These are phyloP conservation scores for Achlya hypogyna DNA, from an alignment of 352 stramenopile genomes.

Conservation along the genomic window DNA sequence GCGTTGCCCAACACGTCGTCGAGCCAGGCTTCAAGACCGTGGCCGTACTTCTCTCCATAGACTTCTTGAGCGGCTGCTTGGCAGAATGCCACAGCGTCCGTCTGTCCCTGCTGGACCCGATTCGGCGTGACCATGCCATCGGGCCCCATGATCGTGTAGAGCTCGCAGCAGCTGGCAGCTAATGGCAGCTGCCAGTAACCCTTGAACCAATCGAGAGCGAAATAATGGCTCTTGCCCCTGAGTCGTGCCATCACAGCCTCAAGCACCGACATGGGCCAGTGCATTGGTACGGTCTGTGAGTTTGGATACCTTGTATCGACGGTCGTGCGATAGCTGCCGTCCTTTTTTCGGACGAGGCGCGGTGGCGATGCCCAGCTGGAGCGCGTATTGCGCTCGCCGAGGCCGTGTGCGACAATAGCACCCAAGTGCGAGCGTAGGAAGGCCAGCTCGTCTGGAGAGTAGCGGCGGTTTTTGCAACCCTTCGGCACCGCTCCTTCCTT, in stretches of 20 bases:
- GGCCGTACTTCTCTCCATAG: constrained; percentile 10
- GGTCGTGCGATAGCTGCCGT: constrained; percentile 18
- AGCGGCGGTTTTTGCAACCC: neutral
- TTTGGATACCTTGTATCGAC: constrained; percentile 18
- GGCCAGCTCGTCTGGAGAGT: neutral
- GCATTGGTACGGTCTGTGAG: constrained; percentile 1
- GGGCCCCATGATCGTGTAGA: constrained; percentile 24
- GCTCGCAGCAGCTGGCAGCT: constrained; percentile 15
- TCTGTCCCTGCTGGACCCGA: constrained; percentile 20
- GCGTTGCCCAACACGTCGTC: constrained; percentile 24
- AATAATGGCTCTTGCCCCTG: neutral
- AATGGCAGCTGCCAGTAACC: constrained; percentile 20
- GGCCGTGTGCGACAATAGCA: constrained; percentile 9
- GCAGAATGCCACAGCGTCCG: constrained; percentile 22
- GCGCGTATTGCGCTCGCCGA: constrained; percentile 12
- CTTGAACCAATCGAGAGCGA: constrained; percentile 12
- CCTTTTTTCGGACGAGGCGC: constrained; percentile 21
- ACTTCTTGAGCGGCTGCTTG: constrained; percentile 22
- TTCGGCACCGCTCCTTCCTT: constrained; percentile 10
- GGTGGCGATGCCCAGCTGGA: constrained; percentile 20
- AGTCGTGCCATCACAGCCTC: constrained; percentile 2
- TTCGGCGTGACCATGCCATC: constrained; percentile 22
- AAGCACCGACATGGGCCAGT: constrained; percentile 9
- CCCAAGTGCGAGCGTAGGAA: constrained; percentile 15
- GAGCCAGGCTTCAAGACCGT: neutral